Percentiles rank a stretch among this genome's conserved stretches.
Conservation (phyloP, 2,329 filamentous ascomycete species). For the Fusarium domesticum region DNA sequence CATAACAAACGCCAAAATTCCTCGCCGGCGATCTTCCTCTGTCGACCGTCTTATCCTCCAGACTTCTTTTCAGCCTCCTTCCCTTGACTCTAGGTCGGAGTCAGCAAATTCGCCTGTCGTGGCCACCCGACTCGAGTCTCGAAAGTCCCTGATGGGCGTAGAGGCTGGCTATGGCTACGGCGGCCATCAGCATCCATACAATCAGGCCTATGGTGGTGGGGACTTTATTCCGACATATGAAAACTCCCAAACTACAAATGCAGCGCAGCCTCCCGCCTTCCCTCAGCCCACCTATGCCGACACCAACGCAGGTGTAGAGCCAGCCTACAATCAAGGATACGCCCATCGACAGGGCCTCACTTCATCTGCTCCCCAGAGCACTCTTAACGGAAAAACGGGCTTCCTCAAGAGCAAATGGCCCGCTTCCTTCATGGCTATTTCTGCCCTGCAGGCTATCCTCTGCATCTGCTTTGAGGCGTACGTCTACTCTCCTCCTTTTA, state of each 20-base stretch:
- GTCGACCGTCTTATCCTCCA: constrained; percentile 12
- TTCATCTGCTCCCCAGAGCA: constrained; percentile 33
- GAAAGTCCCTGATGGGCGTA: constrained; percentile 39
- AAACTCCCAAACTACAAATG: constrained; percentile 12
- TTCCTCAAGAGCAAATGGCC: constrained; percentile 84
- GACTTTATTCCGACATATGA: constrained; percentile 19
- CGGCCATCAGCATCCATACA: constrained; percentile 28
- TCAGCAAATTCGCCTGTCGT: constrained; percentile 34
- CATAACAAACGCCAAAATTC: neutral
- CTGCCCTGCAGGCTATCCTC: constrained; percentile 72
- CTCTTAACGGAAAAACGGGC: constrained; percentile 52
- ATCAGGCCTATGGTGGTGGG: constrained; percentile 32
- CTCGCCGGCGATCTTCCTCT: constrained; percentile 5
- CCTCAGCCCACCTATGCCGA: constrained; percentile 33
- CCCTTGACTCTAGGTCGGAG: constrained; percentile 38
- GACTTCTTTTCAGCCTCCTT: constrained; percentile 10
- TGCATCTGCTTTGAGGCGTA: constrained; percentile 85
- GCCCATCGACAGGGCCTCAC: constrained; percentile 38
- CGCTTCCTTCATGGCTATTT: constrained; percentile 75
- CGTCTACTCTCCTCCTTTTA: constrained; percentile 34
- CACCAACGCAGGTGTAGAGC: constrained; percentile 27
- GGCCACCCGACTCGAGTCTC: constrained; percentile 41
- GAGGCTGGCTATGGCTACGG: constrained; percentile 40
- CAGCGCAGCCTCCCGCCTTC: constrained; percentile 19
- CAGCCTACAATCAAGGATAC: constrained; percentile 35